These are phyloP conservation scores for Quercus cerris DNA, from an alignment of 306 rosid species.

Conservation along the genomic window DNA sequence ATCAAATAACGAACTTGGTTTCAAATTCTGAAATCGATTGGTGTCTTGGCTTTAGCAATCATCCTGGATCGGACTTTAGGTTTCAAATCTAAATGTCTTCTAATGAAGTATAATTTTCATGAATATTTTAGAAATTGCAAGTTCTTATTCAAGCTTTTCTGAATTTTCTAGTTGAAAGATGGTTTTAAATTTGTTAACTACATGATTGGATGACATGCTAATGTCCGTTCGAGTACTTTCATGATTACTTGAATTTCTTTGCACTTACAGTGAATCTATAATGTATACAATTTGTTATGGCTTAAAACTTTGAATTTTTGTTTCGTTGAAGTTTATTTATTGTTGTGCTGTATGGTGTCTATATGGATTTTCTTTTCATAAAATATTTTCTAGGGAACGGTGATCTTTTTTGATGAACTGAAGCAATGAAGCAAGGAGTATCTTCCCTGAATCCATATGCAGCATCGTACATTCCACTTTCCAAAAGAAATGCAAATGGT, in stretches of 20 bases:
- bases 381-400: not conserved
- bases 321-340: not conserved
- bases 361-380: not conserved
- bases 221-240: not conserved
- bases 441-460: conserved; percentile 85
- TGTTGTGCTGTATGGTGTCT: not conserved
- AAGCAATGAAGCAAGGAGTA: conserved; percentile 51
- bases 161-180: not conserved
- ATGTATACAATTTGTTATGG: not conserved
- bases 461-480: conserved; percentile 65
- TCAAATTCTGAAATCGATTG: too few species aligned
- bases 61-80: too few species aligned
- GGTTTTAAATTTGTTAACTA: not conserved
- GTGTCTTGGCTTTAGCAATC: too few species aligned
- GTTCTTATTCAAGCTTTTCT: not conserved
- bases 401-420: conserved; percentile 13
- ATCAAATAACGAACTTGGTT: too few species aligned
- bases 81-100: not conserved
- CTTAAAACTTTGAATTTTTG: not conserved
- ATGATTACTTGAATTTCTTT: not conserved
- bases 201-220: not conserved
- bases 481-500: conserved; percentile 44
- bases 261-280: not conserved
- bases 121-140: not conserved
- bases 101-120: not conserved